Base-by-base conservation (phyloP, 2,329 filamentous ascomycete genomes). In the Immersiporthe knoxdaviesiana region DNA sequence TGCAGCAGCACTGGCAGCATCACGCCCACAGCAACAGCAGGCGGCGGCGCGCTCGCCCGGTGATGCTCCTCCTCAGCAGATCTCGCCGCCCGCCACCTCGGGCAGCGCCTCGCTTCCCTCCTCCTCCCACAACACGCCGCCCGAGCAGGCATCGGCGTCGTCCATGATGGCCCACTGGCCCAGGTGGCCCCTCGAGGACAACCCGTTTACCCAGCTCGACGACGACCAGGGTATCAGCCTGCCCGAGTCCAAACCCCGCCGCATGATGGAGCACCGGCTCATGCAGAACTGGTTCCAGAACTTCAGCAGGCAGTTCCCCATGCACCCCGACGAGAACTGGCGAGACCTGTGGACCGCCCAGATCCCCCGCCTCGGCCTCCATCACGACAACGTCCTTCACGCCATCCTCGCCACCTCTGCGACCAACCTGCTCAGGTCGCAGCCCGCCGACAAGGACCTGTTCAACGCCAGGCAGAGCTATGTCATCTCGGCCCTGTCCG, bases 211-310 rank as follows among this genome's bases (percentile, higher is more conserved):
- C 18, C 64, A 61, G 37, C 18, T 59, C 16, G 60, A 63, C 21
- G 65, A 72, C 27, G 12, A 37, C 21, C 65, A 68, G 27, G 68
- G 69, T 3, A 67, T 68, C 7, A 68, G 67, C 21, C 54, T 76
- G 11, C 74, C 73, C 16, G 75, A 77, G 66, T 74, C 74, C 6
- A 72, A 65, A 2, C 60, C 64, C 6, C 72, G 75, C 8, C 74
- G 75, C 1, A 62, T 77, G 18, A 65, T 76, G n/a, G 75, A 77
- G 62, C 75, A 75, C 56, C 74, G 74, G 1, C 70, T 77, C 32
- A 74, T 76, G 73, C 75, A 76, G 32, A 73, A 77, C 54, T 76
- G 73, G 66, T 56, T 73, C 4, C 61, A 69, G 32, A 72, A 70
- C 12, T 63, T 74, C 6, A 61, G 63, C 60, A 65, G 64, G 11